Percentiles rank a stretch among this genome's conserved stretches.
Conservation (phyloP, 192 early-diverging fungal genomes). For the Mortierella claussenii region DNA sequence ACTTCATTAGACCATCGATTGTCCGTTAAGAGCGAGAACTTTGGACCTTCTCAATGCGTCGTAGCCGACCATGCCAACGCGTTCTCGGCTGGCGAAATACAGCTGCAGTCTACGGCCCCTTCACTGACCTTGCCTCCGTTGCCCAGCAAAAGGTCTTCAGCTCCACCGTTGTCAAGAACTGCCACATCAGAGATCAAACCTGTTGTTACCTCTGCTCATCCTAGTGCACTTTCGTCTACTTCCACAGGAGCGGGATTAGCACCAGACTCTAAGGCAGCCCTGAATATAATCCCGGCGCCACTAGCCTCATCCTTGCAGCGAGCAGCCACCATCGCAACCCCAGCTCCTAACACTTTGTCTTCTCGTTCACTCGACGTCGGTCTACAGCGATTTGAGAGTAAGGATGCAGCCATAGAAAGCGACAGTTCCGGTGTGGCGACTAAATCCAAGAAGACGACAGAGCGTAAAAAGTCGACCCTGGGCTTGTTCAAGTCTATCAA, state of each 20-base stretch:
- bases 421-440: conserved; percentile 36
- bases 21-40: conserved; percentile 8
- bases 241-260: neutral
- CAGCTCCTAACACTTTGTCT: conserved; percentile 20
- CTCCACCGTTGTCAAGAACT: conserved; percentile 28
- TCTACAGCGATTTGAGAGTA: conserved; percentile 32
- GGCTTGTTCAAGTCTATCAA: conserved; percentile 53
- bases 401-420: conserved; percentile 40
- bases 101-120: conserved; percentile 17
- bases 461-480: conserved; percentile 30
- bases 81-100: conserved; percentile 44
- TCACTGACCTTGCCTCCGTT: conserved; percentile 14
- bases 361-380: conserved; percentile 33
- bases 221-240: neutral
- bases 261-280: neutral
- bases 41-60: conserved; percentile 22
- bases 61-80: conserved; percentile 28
- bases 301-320: conserved; percentile 2
- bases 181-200: neutral
- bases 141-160: conserved; percentile 23
- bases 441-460: conserved; percentile 17
- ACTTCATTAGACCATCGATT: conserved; percentile 27
- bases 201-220: neutral
- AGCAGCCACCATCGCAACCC: conserved; percentile 4
- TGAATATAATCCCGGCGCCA: neutral